Evolutionary conservation across 768 basidiomycete genomes (phyloP), one percentile per base, ranked within the genome.

Genomic region (Boletus vinaceobasis): DNA sequence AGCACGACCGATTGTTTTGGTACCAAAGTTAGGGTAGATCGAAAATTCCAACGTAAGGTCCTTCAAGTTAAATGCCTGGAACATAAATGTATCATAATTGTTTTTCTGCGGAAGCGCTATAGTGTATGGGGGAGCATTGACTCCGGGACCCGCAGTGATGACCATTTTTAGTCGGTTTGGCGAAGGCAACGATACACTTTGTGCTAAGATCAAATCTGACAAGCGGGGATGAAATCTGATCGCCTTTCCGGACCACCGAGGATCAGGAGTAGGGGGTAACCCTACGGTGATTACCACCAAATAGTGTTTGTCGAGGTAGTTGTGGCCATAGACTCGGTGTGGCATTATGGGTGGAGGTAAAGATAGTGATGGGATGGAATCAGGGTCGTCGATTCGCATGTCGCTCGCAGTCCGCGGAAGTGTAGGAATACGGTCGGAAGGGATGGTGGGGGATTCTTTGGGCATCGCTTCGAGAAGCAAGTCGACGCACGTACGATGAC

Each of bases 311-410:
- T 96, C 93, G 48, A 99, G 79, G 71, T 90, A 93, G 66, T 92
- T 96, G 74, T 99, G 96, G 7, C 96, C 96, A 68, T 99, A 99
- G 32, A 96, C 90, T 50, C 93, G 85, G 68, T 98, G 93, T 29
- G 97, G 94, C 83, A 99, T 96, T 68, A 98, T 98, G 2, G 97
- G 97, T 1, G 97, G 97, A 2, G 97, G 97, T 17, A 99, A 80
- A 19, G 90, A 92, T n/a, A 99, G 77, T 1, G 88, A 88, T 15
- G 97, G 97, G 58, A 99, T 99, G 57, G 87, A 77, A 67, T 99
- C 97, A 35, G 90, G 85, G 57, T 98, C 91, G 65, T 92, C 83
- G 9, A 74, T 67, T 43, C 73, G 66, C 50, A 73, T 59, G 38
- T 70, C 70, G n/a, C 53, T 59, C 61, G 45, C 63, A 66, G 64